These are phyloP conservation scores for Mycoemilia scoparia DNA, from an alignment of 192 early-diverging fungal genomes.

Conservation along the genomic window DNA sequence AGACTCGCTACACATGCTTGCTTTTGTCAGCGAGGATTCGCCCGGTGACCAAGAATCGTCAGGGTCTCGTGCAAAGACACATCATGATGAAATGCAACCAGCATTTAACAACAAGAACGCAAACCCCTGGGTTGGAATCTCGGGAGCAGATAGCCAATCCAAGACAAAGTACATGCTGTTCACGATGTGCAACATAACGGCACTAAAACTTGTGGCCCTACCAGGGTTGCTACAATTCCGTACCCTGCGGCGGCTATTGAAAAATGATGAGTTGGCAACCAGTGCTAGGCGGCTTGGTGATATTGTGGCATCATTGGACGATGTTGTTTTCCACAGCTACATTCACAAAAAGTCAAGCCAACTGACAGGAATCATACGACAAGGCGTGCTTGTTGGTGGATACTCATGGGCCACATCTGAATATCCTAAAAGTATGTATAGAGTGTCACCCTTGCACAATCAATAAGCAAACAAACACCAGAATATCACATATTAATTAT, in stretches of 20 bases:
- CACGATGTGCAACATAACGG: slow-evolving; percentile 66
- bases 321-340: slow-evolving; percentile 71
- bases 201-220: slow-evolving; percentile 48
- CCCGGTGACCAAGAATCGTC: neutral
- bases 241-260: slow-evolving; percentile 40
- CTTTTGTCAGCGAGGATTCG: slow-evolving; percentile 7
- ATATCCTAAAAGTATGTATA: slow-evolving; percentile 60
- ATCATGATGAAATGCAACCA: no score
- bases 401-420: slow-evolving; percentile 65
- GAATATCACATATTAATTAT: neutral
- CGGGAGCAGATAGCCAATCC: no score
- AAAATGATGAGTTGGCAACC: slow-evolving; percentile 29
- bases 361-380: slow-evolving; percentile 49
- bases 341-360: slow-evolving; percentile 52
- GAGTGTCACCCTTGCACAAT: no score
- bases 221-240: slow-evolving; percentile 58
- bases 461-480: neutral
- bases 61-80: neutral
- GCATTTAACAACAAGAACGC: no score
- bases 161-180: slow-evolving; percentile 46
- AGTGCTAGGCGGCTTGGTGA: slow-evolving; percentile 49
- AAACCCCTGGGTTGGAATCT: no score
- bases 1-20: slow-evolving; percentile 62
- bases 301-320: slow-evolving; percentile 59
- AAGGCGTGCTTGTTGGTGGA: slow-evolving; percentile 70